phyloP scores from a whole-genome alignment of 495 filamentous ascomycete species.

The Aspergillus bridgeri region DNA sequence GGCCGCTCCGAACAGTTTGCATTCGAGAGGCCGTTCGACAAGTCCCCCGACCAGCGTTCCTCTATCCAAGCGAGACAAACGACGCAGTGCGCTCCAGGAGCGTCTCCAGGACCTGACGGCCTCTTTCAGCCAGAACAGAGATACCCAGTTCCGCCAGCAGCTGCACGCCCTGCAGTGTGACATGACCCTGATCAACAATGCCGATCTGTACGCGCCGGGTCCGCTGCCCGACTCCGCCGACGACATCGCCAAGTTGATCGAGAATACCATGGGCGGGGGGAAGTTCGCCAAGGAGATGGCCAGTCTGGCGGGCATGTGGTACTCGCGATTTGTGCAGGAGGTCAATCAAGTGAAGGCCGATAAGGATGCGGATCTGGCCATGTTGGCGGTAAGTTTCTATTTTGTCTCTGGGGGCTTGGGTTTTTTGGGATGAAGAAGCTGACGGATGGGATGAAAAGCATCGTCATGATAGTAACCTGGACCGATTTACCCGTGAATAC shows the following conservation, averaged over 20 bases:
- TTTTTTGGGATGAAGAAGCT: background rate
- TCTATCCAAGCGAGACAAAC: constrained; percentile 85
- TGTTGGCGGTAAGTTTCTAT: constrained; percentile 62
- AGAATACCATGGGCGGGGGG: constrained; percentile 52
- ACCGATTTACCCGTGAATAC: constrained; percentile 40
- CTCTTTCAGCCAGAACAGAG: constrained; percentile 74
- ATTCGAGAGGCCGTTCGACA: constrained; percentile 31
- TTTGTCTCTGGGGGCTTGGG: background rate
- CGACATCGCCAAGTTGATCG: constrained; percentile 62
- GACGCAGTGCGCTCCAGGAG: constrained; percentile 73
- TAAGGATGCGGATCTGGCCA: constrained; percentile 72
- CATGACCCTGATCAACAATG: constrained; percentile 77
- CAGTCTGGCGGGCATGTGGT: constrained; percentile 72
- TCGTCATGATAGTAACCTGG: constrained; percentile 41
- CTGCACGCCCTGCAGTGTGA: constrained; percentile 85
- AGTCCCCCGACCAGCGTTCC: constrained; percentile 35
- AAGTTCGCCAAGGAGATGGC: constrained; percentile 55
- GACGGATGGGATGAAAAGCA: constrained; percentile 25
- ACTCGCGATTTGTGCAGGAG: constrained; percentile 74
- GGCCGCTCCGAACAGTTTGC: constrained; percentile 23
- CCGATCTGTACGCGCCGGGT: constrained; percentile 70
- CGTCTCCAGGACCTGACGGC: constrained; percentile 68
- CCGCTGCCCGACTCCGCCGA: constrained; percentile 68
- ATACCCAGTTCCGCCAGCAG: constrained; percentile 82
- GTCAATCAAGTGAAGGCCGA: constrained; percentile 82